Evolutionary conservation across 2,329 filamentous ascomycete genomes (phyloP), one percentile per base, ranked within the genome.

Genomic region (Sarocladium brachiariae): DNA sequence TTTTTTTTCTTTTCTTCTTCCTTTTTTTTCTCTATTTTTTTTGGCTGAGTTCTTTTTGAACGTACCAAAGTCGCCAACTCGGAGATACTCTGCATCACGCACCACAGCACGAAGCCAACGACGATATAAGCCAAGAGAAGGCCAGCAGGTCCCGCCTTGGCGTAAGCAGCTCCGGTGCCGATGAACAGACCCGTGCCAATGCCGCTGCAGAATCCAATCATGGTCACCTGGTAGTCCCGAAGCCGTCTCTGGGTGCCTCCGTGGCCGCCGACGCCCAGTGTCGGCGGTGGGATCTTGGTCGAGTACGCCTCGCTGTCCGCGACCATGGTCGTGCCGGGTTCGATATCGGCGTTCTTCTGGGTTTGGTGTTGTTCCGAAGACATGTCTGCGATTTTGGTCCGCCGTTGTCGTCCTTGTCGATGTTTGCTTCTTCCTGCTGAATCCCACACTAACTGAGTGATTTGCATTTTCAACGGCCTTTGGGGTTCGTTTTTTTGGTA

Each of bases 41-140:
- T n/a, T n/a, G n/a, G n/a, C n/a, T n/a, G n/a, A n/a, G n/a, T n/a
- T n/a, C n/a, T n/a, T n/a, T n/a, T n/a, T n/a, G n/a, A 2, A 39
- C 58, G 57, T 19, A 64, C 31, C 31, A 59, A 57, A 3, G 63
- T 57, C 1, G 55, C 58, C 50, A 63, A 52, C 53, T 68, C 66
- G 31, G 61, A 61, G 46, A 67, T 60, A 33, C 60, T 61, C 33
- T 67, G 65, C 69, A 81, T 79, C 56, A 80, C 75, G 27, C 71
- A 73, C 63, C 72, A 80, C 34, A 81, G 73, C 48, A 81, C 71
- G 7, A 73, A 68, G 49, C 76, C 76, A 52, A 80, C 70, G 37
- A 75, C 68, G 19, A 68, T 59, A 54, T 74, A 77, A 7, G 70
- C 70, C 37, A 74, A 65, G 19, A 77, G 60, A 5, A 74, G 66